Conservation (phyloP, 371 early-diverging fungal genomes). For the Mucor irregularis region DNA sequence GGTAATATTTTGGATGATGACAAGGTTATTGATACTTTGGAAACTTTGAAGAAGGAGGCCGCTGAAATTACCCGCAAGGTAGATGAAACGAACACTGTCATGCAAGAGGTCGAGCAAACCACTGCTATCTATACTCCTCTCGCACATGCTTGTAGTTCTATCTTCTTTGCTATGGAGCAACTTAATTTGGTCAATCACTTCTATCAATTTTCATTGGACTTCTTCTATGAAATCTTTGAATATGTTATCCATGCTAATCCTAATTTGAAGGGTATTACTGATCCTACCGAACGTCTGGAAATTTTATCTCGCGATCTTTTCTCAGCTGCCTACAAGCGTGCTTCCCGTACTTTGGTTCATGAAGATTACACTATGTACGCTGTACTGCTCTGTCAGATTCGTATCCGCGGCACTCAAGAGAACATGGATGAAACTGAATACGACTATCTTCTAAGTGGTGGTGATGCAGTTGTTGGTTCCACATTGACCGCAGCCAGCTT, state of each 20-base stretch:
- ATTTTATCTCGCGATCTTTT: slow-evolving; percentile 87
- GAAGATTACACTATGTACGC: slow-evolving; percentile 92
- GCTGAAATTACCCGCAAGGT: slow-evolving; percentile 92
- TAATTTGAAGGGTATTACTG: slow-evolving; percentile 69
- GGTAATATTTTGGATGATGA: slow-evolving; percentile 98
- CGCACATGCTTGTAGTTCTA: slow-evolving; percentile 88
- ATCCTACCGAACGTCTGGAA: slow-evolving; percentile 71
- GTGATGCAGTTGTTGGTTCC: slow-evolving; percentile 49
- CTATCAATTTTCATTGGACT: slow-evolving; percentile 98
- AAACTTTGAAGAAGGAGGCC: slow-evolving; percentile 94
- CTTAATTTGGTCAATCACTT: slow-evolving; percentile 87
- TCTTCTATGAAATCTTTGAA: slow-evolving; percentile 94
- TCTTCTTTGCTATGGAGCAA: slow-evolving; percentile 97
- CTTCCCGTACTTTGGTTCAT: slow-evolving; percentile 84
- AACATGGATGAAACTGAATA: slow-evolving; percentile 74
- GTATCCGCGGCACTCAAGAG: slow-evolving; percentile 62
- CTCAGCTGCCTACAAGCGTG: slow-evolving; percentile 78
- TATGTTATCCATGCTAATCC: slow-evolving; percentile 82
- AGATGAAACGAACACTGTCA: slow-evolving; percentile 91
- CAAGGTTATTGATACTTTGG: slow-evolving; percentile 90
- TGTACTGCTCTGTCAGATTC: slow-evolving; percentile 85
- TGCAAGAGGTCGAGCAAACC: slow-evolving; percentile 94
- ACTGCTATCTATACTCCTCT: slow-evolving; percentile 90
- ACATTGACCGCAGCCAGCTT: slow-evolving; percentile 39
- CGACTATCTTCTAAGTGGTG: slow-evolving; percentile 68